Base-by-base conservation (phyloP, 352 stramenopile genomes). In the Phytopythium sindhum region DNA sequence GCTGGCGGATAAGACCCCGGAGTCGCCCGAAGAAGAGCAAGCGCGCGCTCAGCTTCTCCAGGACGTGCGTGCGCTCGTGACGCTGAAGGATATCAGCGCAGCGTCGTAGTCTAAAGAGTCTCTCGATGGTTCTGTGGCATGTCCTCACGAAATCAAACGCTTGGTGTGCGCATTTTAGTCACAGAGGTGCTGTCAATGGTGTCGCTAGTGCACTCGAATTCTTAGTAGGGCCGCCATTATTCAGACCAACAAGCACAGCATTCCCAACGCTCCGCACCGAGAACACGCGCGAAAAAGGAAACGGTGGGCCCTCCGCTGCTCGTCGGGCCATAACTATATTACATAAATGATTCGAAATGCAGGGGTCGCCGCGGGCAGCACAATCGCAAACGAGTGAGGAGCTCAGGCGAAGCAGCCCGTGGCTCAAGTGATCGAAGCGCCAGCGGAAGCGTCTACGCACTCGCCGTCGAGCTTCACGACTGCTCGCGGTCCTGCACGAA, bases 401-500 rank as follows among this genome's bases (percentile, higher is more conserved):
- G n/a, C 44, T 26, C 6, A 17, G 1, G 24, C 17, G 44, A 50
- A 8, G 33, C 33, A 4, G 33, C 33, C 33, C 33, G 33, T 39
- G 33, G 10, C 33, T 17, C 17, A 50, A 3, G n/a, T 17, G 44
- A n/a, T 50, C 44, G 10, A 24, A 26, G 44, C 4, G 44, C n/a
- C 44, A 7, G 21, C 9, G n/a, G 1, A 21, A 29, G 45, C 45
- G n/a, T 26, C 45, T 52, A 52, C 45, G 21, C 24, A 29, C 11
- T 28, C n/a, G 8, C 39, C 39, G n/a, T 4, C 7, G 5, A 10
- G 24, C 14, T 19, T 24, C 21, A 50, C n/a, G 54, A 28, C 54
- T 75, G 54, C 63, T 70, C 69, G 9, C 33, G 55, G n/a, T 80
- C 70, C 47, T 77, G 70, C 60, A 80, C 70, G 51, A 86, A 85